Evolutionary conservation across 192 early-diverging fungal species (phyloP).

Genomic region (Phlyctochytrium bullatum): DNA sequence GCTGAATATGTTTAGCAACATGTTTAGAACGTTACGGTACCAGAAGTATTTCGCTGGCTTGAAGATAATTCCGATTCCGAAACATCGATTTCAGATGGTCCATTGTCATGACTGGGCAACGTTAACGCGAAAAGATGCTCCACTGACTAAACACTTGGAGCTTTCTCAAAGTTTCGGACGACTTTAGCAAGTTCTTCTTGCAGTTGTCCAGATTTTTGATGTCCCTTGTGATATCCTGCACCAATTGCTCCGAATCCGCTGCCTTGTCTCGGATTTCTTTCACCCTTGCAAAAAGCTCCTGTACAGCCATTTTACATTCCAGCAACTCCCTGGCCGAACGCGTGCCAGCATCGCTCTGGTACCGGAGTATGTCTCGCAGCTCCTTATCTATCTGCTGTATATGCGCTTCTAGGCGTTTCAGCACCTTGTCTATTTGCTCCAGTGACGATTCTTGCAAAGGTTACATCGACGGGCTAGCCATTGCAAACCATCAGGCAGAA

Average conservation of each 20-base stretch:
- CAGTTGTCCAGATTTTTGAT: conserved; percentile 93
- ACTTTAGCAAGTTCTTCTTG: conserved; percentile 82
- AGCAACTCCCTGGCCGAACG: conserved; percentile 64
- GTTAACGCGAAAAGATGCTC: neutral
- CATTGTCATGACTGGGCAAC: conserved; percentile 7
- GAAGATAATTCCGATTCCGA: conserved; percentile 66
- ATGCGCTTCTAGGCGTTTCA: conserved; percentile 57
- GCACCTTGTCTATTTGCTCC: conserved; percentile 59
- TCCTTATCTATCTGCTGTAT: conserved; percentile 61
- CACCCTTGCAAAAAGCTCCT: conserved; percentile 78
- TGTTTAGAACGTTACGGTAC: conserved; percentile 39
- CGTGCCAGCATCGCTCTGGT: conserved; percentile 62
- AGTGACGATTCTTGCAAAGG: conserved; percentile 59
- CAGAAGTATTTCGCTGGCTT: conserved; percentile 76
- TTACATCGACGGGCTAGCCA: neutral
- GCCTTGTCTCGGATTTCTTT: conserved; percentile 85
- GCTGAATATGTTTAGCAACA: conserved; percentile 31
- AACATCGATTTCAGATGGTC: conserved; percentile 23
- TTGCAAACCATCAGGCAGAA: conserved; percentile 71
- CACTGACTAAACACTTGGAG: conserved; percentile 81
- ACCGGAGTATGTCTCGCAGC: conserved; percentile 67
- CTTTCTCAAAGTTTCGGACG: conserved; percentile 78
- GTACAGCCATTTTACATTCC: conserved; percentile 71
- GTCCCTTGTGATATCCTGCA: conserved; percentile 93
- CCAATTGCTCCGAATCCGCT: conserved; percentile 77